Evolutionary conservation across 805 yeast species (phyloP).

Genomic region (Wickerhamomyces pijperi): DNA sequence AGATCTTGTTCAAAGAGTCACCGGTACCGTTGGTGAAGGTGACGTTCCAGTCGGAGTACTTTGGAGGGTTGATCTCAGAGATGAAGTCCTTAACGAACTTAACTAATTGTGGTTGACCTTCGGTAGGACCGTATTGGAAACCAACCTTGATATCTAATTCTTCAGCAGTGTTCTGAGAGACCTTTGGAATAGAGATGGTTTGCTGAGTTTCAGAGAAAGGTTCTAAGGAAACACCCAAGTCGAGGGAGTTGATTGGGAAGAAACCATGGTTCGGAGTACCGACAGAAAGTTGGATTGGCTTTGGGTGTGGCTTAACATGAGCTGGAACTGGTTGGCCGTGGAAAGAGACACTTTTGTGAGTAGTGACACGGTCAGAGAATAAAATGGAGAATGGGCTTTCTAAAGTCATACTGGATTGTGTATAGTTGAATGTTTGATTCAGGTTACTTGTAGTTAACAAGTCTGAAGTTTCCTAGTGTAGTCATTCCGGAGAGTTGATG

Average conservation of each 20-base stretch:
- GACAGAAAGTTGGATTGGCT: slow-evolving; percentile 37
- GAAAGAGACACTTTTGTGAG: slow-evolving; percentile 8
- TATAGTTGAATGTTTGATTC: too few species aligned
- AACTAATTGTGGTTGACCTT: slow-evolving; percentile 12
- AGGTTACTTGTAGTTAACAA: too few species aligned
- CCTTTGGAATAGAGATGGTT: slow-evolving; percentile 4
- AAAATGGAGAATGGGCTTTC: not conserved
- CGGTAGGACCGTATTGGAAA: slow-evolving; percentile 13
- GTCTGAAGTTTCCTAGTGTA: too few species aligned
- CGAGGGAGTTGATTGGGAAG: slow-evolving; percentile 11
- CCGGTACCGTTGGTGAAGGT: slow-evolving; percentile 41
- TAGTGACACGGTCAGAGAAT: slow-evolving; percentile 6
- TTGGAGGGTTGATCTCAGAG: slow-evolving; percentile 31
- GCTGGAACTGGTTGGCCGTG: slow-evolving; percentile 10
- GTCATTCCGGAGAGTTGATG: too few species aligned
- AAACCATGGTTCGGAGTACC: slow-evolving; percentile 15
- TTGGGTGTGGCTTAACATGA: slow-evolving; percentile 44
- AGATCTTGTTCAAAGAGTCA: slow-evolving; percentile 42
- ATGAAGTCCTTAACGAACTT: slow-evolving; percentile 30
- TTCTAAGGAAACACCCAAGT: slow-evolving; percentile 7
- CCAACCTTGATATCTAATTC: slow-evolving; percentile 10
- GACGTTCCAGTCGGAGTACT: slow-evolving; percentile 34
- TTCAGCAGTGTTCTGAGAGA: slow-evolving; percentile 2
- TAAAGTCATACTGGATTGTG: too few species aligned
- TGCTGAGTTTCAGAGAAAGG: slow-evolving; percentile 6